These are phyloP conservation scores for Mortierella sp. DNA, from an alignment of 371 early-diverging fungal genomes.

Conservation along the genomic window DNA sequence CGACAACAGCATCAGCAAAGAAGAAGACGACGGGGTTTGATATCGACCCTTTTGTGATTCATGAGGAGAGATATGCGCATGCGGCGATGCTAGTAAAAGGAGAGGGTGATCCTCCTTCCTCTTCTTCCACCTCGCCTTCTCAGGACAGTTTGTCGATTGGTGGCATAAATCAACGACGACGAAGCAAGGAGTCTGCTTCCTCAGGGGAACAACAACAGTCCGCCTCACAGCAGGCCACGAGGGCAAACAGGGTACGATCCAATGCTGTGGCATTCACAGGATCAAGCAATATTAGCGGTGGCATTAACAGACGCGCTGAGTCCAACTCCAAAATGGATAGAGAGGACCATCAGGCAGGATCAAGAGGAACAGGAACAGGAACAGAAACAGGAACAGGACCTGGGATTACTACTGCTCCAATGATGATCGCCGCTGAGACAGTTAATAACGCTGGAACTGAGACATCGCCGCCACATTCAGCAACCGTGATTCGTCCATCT, in stretches of 20 bases:
- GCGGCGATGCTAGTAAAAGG: neutral
- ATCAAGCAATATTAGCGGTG: neutral
- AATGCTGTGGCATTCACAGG: constrained; percentile 5
- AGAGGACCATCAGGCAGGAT: neutral
- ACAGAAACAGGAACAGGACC: no score
- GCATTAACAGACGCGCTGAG: neutral
- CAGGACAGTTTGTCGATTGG: neutral
- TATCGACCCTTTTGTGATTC: neutral
- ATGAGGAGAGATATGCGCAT: neutral
- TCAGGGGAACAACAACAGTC: no score
- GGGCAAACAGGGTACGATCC: constrained; percentile 16
- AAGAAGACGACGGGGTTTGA: constrained; percentile 1
- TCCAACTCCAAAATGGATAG: neutral
- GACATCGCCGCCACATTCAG: no score
- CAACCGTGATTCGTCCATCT: no score
- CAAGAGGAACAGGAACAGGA: no score
- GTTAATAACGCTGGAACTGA: no score
- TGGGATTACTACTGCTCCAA: no score
- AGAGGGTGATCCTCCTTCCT: no score
- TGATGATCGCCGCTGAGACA: no score
- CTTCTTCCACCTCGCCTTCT: no score
- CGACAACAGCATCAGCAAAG: neutral
- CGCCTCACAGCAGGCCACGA: neutral
- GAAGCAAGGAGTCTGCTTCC: neutral
- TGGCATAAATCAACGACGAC: neutral